A percentile compares a stretch with the other conserved stretches of the same genome.
Evolutionary conservation across 73 alveolate species (phyloP).

Genomic region (Durusdinium trenchii): DNA sequence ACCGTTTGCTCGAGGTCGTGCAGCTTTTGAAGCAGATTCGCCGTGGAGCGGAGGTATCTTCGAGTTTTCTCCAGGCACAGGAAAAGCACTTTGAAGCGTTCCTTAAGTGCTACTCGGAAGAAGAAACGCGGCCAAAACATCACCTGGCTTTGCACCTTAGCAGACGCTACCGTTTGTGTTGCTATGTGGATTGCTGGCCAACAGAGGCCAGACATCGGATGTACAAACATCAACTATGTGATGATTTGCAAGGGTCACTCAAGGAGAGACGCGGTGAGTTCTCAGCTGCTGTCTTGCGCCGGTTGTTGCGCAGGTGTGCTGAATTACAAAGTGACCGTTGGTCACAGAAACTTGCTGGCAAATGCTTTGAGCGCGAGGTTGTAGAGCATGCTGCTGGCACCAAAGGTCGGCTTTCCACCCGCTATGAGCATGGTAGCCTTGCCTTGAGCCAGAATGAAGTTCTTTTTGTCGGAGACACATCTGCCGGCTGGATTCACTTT

Average conservation of each 20-base stretch:
- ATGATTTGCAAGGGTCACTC: background rate
- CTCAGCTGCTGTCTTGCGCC: background rate
- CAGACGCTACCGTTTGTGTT: too few species aligned
- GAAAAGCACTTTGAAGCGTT: background rate
- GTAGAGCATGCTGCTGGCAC: background rate
- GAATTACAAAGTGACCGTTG: too few species aligned
- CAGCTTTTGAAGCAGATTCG: too few species aligned
- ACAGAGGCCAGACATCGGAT: background rate
- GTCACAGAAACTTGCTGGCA: background rate
- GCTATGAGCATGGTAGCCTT: background rate
- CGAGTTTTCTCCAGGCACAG: background rate
- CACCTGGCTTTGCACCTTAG: background rate
- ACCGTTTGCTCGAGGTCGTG: background rate
- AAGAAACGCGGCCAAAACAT: background rate
- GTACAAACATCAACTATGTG: background rate
- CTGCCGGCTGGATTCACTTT: background rate
- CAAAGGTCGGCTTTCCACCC: background rate
- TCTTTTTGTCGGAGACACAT: background rate
- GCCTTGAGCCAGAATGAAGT: background rate
- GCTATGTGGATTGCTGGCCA: background rate
- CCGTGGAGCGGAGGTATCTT: background rate
- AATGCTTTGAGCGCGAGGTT: background rate
- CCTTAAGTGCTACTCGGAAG: background rate
- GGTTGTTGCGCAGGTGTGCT: background rate
- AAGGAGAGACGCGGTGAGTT: background rate